phyloP scores from a whole-genome alignment of 2,329 filamentous ascomycete genomes.

The Byssoonygena ceratinophila region DNA sequence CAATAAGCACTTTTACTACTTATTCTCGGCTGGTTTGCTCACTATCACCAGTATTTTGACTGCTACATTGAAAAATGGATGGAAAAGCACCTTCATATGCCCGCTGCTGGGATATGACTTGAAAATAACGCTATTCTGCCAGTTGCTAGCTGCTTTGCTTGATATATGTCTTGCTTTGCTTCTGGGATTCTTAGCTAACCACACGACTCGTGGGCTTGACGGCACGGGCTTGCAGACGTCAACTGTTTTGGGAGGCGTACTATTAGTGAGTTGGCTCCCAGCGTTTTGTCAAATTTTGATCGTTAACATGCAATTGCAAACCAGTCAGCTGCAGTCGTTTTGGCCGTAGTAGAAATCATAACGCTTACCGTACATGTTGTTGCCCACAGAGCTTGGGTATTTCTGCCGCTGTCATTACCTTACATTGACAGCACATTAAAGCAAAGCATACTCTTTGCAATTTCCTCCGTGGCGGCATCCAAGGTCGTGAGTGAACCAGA shows the following conservation, averaged over 20 bases:
- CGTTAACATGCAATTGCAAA: neutral
- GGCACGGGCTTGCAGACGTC: conserved; percentile 9
- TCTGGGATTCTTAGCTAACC: conserved; percentile 17
- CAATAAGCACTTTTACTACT: conserved; percentile 25
- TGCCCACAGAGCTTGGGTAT: conserved; percentile 4
- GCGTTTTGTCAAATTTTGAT: too few relatives aligned
- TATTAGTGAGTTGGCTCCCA: conserved; percentile 14
- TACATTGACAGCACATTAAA: conserved; percentile 25
- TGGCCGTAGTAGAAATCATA: conserved; percentile 3
- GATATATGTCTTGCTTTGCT: conserved; percentile 36
- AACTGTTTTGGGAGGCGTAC: conserved; percentile 13
- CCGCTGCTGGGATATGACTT: conserved; percentile 30
- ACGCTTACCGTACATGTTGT: conserved; percentile 6
- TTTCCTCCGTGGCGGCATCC: conserved; percentile 29
- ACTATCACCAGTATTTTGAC: conserved; percentile 32
- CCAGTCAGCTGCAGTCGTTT: conserved; percentile 11
- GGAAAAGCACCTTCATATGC: conserved; percentile 42
- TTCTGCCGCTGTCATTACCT: neutral
- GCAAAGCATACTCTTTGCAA: conserved; percentile 28
- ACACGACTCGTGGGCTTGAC: conserved; percentile 4
- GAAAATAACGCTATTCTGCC: conserved; percentile 29
- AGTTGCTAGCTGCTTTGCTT: conserved; percentile 30
- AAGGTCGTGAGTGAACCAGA: conserved; percentile 29
- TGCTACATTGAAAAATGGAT: conserved; percentile 27
- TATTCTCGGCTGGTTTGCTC: conserved; percentile 32